These are phyloP conservation scores for Coniosporium tulheliwenetii DNA, from an alignment of 2,329 filamentous ascomycete species.

Conservation along the genomic window DNA sequence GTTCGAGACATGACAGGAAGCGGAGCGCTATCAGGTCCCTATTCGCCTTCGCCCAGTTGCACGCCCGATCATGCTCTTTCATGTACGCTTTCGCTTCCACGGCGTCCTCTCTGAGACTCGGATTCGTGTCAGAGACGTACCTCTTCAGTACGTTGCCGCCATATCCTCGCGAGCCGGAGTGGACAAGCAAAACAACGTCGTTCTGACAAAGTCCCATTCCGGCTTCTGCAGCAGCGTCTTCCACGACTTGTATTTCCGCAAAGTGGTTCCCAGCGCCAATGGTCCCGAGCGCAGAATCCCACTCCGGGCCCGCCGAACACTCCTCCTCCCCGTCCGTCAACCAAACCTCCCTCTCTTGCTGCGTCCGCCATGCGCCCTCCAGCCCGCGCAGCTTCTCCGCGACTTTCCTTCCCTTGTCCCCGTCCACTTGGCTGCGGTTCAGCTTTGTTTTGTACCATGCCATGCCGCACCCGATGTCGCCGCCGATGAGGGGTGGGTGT, in stretches of 20 bases:
- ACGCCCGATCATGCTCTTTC: constrained; percentile 18
- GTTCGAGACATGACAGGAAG: constrained; percentile 19
- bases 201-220: constrained; percentile 8
- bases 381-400: constrained; percentile 19
- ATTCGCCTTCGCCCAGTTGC: constrained; percentile 20
- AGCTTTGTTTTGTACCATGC: constrained; percentile 20
- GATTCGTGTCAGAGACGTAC: constrained; percentile 9
- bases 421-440: constrained; percentile 14
- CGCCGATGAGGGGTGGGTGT: constrained; percentile 21
- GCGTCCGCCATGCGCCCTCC: constrained; percentile 17
- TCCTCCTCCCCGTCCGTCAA: constrained; percentile 8
- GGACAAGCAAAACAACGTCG: constrained; percentile 20
- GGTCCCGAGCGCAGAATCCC: constrained; percentile 18
- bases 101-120: constrained; percentile 13
- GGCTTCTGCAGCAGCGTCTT: constrained; percentile 7
- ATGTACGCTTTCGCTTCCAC: constrained; percentile 14
- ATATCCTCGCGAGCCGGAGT: constrained; percentile 21
- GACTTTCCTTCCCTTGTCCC: constrained; percentile 17
- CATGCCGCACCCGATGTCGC: constrained; percentile 25
- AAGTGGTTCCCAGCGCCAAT: constrained; percentile 24
- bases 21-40: constrained; percentile 22
- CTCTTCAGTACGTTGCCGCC: constrained; percentile 18
- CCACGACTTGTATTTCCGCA: constrained; percentile 22
- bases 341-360: constrained; percentile 14
- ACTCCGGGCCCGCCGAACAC: constrained; percentile 14